These are phyloP conservation scores for Phascolomyces articulosus DNA, from an alignment of 371 early-diverging fungal genomes.

Conservation along the genomic window DNA sequence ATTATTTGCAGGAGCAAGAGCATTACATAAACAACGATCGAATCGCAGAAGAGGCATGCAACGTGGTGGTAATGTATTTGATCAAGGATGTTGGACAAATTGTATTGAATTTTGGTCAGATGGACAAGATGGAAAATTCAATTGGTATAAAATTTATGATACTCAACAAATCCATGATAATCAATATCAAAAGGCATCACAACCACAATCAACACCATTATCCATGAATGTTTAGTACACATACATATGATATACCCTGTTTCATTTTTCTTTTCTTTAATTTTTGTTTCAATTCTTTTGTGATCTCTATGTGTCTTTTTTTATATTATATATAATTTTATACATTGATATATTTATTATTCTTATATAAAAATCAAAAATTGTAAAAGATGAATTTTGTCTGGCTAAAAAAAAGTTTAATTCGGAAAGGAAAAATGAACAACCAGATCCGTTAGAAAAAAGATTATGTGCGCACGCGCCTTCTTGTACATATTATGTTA, in stretches of 20 bases:
- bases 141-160: constrained; percentile 67
- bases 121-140: constrained; percentile 54
- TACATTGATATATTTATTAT: too few relatives aligned
- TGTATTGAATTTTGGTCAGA: constrained; percentile 84
- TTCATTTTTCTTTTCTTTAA: too few relatives aligned
- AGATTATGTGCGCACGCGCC: not conserved
- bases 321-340: too few relatives aligned
- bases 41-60: constrained; percentile 4
- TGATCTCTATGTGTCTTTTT: too few relatives aligned
- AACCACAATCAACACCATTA: not conserved
- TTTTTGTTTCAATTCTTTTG: too few relatives aligned
- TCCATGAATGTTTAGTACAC: not conserved
- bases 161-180: constrained; percentile 30
- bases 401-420: too few relatives aligned
- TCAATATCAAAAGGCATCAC: not conserved
- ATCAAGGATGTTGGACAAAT: constrained; percentile 71
- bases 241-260: not conserved
- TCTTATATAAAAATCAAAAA: not conserved
- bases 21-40: constrained; percentile 37
- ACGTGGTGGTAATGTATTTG: constrained; percentile 58
- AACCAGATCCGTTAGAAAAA: not conserved
- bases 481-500: not conserved
- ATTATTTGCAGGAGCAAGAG: constrained; percentile 49
- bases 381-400: not conserved
- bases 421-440: not conserved